These are phyloP conservation scores for Lignosus rhinocerotis DNA, from an alignment of 1,284 basidiomycete genomes.

Conservation along the genomic window DNA sequence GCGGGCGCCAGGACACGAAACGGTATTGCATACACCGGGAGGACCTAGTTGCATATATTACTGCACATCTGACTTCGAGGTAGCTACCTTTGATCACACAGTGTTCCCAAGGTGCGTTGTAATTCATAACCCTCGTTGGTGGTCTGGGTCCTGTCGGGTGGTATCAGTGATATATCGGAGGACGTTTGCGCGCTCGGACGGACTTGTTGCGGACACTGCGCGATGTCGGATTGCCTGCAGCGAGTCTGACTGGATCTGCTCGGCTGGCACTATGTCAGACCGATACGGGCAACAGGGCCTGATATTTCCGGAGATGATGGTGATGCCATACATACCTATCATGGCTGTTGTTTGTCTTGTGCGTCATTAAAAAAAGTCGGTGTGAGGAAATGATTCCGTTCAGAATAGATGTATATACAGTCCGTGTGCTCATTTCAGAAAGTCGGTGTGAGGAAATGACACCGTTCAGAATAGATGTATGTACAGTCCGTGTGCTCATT, in stretches of 20 bases:
- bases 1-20: too few relatives aligned
- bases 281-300: conserved; percentile 20
- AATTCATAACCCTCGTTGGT: neutral
- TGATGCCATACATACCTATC: neutral
- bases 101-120: conserved; percentile 78
- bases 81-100: conserved; percentile 70
- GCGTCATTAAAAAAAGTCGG: too few relatives aligned
- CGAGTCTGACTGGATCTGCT: conserved; percentile 32
- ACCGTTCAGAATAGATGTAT: too few relatives aligned
- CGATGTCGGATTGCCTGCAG: conserved; percentile 77
- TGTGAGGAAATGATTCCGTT: too few relatives aligned
- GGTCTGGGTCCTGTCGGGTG: neutral
- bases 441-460: too few relatives aligned
- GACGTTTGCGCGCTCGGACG: conserved; percentile 49
- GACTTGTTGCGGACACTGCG: conserved; percentile 71
- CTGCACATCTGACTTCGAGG: conserved; percentile 55
- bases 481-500: too few relatives aligned
- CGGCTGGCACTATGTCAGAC: neutral
- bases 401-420: too few relatives aligned
- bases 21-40: too few relatives aligned
- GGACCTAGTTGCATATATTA: too few relatives aligned
- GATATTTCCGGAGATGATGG: conserved; percentile 8
- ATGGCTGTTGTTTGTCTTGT: too few relatives aligned
- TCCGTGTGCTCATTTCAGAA: too few relatives aligned
- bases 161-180: conserved; percentile 47